Conservation (phyloP, 2,329 filamentous ascomycete species). For the Phaeosphaeria sp. region DNA sequence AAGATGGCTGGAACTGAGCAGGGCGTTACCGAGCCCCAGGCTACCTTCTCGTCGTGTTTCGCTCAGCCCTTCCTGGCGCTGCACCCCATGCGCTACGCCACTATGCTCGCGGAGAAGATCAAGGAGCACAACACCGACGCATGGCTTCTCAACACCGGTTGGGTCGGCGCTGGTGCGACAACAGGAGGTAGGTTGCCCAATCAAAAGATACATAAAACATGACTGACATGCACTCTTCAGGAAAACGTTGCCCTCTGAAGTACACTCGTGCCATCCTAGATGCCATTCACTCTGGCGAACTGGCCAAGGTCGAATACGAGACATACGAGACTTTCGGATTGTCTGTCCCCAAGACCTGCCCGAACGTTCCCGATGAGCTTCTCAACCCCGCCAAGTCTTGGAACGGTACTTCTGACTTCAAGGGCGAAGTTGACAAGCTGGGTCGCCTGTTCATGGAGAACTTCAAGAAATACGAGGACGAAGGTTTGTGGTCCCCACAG, state of each 20-base stretch:
- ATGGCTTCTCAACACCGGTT: conserved; percentile 98
- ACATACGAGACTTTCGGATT: conserved; percentile 97
- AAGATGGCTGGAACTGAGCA: conserved; percentile 99
- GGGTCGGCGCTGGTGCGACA: conserved; percentile 89
- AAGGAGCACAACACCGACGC: conserved; percentile 92
- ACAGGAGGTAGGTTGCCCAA: conserved; percentile 75
- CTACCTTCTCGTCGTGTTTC: conserved; percentile 99
- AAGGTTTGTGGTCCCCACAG: conserved; percentile 46
- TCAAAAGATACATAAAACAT: neutral
- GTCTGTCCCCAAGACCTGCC: conserved; percentile 89
- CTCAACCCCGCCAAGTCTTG: conserved; percentile 94
- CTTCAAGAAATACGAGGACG: conserved; percentile 92
- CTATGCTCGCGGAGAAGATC: conserved; percentile 99
- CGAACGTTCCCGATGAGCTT: conserved; percentile 86
- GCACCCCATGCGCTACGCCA: conserved; percentile 98
- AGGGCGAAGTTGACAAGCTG: conserved; percentile 87
- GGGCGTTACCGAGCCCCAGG: conserved; percentile 94
- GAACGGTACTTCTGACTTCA: conserved; percentile 84
- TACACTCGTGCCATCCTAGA: conserved; percentile 99
- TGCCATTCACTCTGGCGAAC: conserved; percentile 95
- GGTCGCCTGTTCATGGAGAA: conserved; percentile 91
- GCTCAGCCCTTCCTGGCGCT: conserved; percentile 98
- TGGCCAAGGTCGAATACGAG: conserved; percentile 92
- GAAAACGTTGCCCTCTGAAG: conserved; percentile 94
- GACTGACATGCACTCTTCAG: neutral